Percentiles rank a stretch among this genome's conserved stretches.
Evolutionary conservation across 2,329 filamentous ascomycete genomes (phyloP).

Genomic region (Penicillium decumbens): DNA sequence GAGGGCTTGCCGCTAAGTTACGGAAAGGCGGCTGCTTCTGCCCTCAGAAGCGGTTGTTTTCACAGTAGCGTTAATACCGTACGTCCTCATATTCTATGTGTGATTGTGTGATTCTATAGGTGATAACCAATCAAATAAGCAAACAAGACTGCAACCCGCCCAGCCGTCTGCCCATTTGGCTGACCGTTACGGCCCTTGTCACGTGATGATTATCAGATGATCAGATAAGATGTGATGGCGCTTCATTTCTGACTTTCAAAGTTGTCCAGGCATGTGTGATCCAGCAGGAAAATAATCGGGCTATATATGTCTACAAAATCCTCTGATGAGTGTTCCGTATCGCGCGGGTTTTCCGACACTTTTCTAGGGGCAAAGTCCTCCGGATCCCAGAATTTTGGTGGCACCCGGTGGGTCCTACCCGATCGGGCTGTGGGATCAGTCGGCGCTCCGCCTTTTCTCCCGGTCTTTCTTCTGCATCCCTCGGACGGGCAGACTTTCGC

Average conservation of each 20-base stretch:
- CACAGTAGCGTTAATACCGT: no score
- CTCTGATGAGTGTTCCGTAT: no score
- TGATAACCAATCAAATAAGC: no score
- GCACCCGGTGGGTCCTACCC: conserved; percentile 6
- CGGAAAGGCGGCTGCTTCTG: no score
- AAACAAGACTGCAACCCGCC: no score
- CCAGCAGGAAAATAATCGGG: not conserved
- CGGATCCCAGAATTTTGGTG: conserved; percentile 6
- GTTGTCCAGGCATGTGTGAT: not conserved
- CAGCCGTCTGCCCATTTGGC: no score
- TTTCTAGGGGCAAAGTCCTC: not conserved
- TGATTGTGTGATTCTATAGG: no score
- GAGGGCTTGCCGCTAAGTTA: no score
- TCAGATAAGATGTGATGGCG: conserved; percentile 14
- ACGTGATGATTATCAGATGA: conserved; percentile 9
- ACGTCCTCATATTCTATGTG: no score
- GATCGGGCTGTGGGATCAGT: conserved; percentile 12
- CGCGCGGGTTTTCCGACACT: not conserved
- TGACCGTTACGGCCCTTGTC: not conserved
- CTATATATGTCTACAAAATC: not conserved
- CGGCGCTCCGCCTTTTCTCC: conserved; percentile 13
- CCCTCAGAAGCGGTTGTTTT: no score
- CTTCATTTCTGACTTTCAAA: not conserved
- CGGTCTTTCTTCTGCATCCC: conserved; percentile 1
- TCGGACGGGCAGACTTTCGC: not conserved